A percentile compares a stretch with the other conserved stretches of the same genome.
These are phyloP conservation scores for Termitomyces sp. DNA, from an alignment of 768 basidiomycete species.

Conservation along the genomic window DNA sequence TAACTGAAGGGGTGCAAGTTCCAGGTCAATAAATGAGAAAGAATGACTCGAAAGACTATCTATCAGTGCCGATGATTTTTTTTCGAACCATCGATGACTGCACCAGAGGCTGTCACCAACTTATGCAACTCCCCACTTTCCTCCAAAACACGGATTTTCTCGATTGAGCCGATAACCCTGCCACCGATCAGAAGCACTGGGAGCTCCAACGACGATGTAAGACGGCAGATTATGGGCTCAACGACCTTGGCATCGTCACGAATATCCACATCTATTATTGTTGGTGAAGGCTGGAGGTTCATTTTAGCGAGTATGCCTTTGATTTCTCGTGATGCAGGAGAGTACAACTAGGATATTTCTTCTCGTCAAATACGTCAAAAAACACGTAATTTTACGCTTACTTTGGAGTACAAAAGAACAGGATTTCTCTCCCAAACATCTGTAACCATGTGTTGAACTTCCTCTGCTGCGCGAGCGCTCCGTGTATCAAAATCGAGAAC, in stretches of 20 bases:
- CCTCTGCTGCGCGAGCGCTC: slow-evolving; percentile 52
- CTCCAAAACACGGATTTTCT: slow-evolving; percentile 46
- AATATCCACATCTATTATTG: slow-evolving; percentile 67
- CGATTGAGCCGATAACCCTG: slow-evolving; percentile 44
- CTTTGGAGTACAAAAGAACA: slow-evolving; percentile 73
- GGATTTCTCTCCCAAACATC: slow-evolving; percentile 74
- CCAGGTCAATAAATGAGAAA: neutral
- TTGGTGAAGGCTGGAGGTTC: slow-evolving; percentile 56
- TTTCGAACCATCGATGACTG: slow-evolving; percentile 47
- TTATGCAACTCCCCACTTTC: slow-evolving; percentile 46
- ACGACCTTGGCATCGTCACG: slow-evolving; percentile 68
- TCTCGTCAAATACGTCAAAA: neutral
- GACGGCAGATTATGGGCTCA: slow-evolving; percentile 52
- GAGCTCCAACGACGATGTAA: slow-evolving; percentile 49
- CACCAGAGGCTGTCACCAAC: slow-evolving; percentile 52
- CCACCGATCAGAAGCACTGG: slow-evolving; percentile 72
- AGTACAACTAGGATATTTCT: slow-evolving; percentile 44
- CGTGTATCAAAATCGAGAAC: slow-evolving; percentile 81
- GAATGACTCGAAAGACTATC: neutral
- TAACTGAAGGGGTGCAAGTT: neutral
- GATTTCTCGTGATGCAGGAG: slow-evolving; percentile 60
- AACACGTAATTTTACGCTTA: slow-evolving; percentile 16
- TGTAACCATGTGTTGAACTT: slow-evolving; percentile 52
- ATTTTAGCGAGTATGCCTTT: slow-evolving; percentile 52
- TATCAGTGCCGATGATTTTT: slow-evolving; percentile 42